A percentile compares a stretch with the other conserved stretches of the same genome.
Conservation (phyloP, 1,284 basidiomycete species). For the Trametes polyzona region DNA sequence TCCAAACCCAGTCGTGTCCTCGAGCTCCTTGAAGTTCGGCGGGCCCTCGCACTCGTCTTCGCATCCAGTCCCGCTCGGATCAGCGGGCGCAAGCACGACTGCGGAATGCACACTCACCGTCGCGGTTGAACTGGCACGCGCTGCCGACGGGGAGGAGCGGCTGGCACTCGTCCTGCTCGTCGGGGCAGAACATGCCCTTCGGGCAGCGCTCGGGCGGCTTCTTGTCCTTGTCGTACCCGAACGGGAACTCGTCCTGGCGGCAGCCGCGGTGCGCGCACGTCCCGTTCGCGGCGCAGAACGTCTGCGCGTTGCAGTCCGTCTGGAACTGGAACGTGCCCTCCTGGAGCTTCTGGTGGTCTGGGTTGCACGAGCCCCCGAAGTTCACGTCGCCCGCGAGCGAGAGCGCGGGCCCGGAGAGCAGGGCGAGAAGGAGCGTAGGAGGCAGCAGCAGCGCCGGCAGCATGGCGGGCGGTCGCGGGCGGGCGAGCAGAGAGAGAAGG, state of each 20-base stretch:
- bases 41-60: constrained; percentile 79
- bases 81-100: background rate
- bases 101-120: constrained; percentile 63
- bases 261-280: constrained; percentile 72
- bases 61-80: background rate
- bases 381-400: constrained; percentile 47
- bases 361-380: constrained; percentile 54
- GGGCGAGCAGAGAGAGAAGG: background rate
- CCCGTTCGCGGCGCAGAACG: constrained; percentile 62
- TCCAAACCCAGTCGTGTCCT: constrained; percentile 58
- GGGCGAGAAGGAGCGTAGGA: constrained; percentile 46
- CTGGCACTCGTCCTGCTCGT: constrained; percentile 79
- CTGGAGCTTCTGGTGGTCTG: constrained; percentile 67
- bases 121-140: constrained; percentile 84
- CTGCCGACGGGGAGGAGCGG: constrained; percentile 61
- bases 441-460: constrained; percentile 36
- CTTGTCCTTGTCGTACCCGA: constrained; percentile 55
- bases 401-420: constrained; percentile 32
- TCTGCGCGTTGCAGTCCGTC: constrained; percentile 73
- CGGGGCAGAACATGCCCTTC: constrained; percentile 76
- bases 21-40: constrained; percentile 64
- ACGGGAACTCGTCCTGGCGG: constrained; percentile 76
- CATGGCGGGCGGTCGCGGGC: constrained; percentile 8
- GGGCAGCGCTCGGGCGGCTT: constrained; percentile 67
- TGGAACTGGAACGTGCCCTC: constrained; percentile 76